Conservation (phyloP, 768 basidiomycete genomes). For the Leccinum incarnatum region DNA sequence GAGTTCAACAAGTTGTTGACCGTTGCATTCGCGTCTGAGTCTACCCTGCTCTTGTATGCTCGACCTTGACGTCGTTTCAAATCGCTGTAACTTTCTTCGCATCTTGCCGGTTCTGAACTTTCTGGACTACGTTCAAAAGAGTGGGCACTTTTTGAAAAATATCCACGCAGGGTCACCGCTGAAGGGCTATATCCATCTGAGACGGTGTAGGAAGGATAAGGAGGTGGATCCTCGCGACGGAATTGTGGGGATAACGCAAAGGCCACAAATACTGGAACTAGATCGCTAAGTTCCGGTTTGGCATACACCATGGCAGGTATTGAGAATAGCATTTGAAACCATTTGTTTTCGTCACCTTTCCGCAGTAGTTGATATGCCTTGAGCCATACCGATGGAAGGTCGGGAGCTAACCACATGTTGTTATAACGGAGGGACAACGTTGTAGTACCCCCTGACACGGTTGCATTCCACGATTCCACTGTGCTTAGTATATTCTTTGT, state of each 20-base stretch:
- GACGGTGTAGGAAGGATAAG: conserved; percentile 6
- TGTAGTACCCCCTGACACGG: neutral
- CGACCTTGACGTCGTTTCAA: neutral
- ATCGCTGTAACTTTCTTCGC: neutral
- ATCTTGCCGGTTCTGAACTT: no score
- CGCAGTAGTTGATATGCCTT: conserved; percentile 26
- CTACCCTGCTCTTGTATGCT: conserved; percentile 1
- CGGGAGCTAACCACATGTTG: conserved; percentile 23
- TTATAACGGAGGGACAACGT: conserved; percentile 15
- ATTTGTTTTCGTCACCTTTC: neutral
- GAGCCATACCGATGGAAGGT: conserved; percentile 23
- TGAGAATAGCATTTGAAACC: neutral
- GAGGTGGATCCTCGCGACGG: conserved; percentile 11
- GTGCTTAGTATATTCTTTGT: neutral
- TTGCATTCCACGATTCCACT: neutral
- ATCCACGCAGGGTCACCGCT: neutral
- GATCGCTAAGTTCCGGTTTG: neutral
- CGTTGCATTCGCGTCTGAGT: neutral
- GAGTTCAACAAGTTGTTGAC: conserved; percentile 1
- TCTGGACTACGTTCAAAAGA: no score
- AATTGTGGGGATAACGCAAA: conserved; percentile 20
- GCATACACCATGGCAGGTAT: neutral
- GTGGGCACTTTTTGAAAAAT: neutral
- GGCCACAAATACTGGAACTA: conserved; percentile 18
- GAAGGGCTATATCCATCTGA: conserved; percentile 10